Evolutionary conservation across 1,284 basidiomycete species (phyloP).

Genomic region (Tetrapyrgos nigripes): DNA sequence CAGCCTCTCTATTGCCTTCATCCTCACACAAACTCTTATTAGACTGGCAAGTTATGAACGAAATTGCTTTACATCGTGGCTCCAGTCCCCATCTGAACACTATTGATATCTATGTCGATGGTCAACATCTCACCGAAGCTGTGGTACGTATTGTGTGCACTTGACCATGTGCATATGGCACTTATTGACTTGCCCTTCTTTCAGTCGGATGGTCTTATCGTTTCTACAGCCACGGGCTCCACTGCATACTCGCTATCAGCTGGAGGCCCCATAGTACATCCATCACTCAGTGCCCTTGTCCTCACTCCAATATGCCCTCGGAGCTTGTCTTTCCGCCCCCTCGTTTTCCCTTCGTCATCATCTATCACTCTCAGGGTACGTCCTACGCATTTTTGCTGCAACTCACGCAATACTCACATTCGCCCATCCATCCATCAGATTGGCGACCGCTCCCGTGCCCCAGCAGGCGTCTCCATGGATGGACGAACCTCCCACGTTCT

Average conservation of each 20-base stretch:
- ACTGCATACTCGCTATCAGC: conserved; percentile 97
- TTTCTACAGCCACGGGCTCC: conserved; percentile 62
- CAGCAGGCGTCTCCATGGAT: conserved; percentile 93
- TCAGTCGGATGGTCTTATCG: conserved; percentile 93
- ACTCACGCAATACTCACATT: conserved; percentile 2
- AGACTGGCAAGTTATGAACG: conserved; percentile 99
- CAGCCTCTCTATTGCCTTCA: not conserved
- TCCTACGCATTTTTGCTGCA: conserved; percentile 13
- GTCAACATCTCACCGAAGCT: conserved; percentile 93
- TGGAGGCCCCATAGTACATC: conserved; percentile 96
- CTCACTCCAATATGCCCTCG: conserved; percentile 96
- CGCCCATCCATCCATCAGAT: conserved; percentile 57
- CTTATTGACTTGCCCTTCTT: conserved; percentile 14
- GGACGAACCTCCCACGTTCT: conserved; percentile 86
- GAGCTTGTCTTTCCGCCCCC: conserved; percentile 90
- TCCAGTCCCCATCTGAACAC: conserved; percentile 92
- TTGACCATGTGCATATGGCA: conserved; percentile 3
- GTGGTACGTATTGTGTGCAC: conserved; percentile 67
- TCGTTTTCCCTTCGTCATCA: conserved; percentile 89
- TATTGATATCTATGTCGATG: conserved; percentile 95
- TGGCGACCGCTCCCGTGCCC: conserved; percentile 82
- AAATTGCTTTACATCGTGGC: conserved; percentile 92
- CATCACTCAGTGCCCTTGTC: conserved; percentile 88
- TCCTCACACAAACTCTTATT: conserved; percentile 4
- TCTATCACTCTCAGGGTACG: conserved; percentile 83